These are phyloP conservation scores for Mesembryanthemum crystallinum DNA, from an alignment of 148 eudicot species.

Conservation along the genomic window DNA sequence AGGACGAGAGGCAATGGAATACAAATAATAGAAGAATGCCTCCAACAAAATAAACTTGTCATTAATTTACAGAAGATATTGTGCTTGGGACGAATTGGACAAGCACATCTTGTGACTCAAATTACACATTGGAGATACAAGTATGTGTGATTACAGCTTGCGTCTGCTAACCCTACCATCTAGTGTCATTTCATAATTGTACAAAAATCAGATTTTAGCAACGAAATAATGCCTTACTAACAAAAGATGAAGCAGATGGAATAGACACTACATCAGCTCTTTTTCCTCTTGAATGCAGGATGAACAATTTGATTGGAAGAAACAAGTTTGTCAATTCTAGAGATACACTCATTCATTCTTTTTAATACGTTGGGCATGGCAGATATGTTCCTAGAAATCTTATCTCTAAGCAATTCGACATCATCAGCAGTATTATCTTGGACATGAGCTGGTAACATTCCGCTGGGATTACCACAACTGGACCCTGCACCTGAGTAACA, in stretches of 20 bases:
- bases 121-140: slow-evolving; percentile 29
- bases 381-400: slow-evolving; percentile 57
- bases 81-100: slow-evolving; percentile 11
- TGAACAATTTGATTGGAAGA: slow-evolving; percentile 44
- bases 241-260: slow-evolving; percentile 13
- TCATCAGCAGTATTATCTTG: slow-evolving; percentile 39
- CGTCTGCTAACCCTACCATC: slow-evolving; percentile 21
- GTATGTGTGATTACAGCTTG: slow-evolving; percentile 22
- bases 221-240: slow-evolving; percentile 17
- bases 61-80: slow-evolving; percentile 18
- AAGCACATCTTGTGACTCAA: slow-evolving; percentile 22
- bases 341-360: slow-evolving; percentile 67
- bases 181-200: slow-evolving; percentile 25
- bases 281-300: slow-evolving; percentile 69
- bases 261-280: slow-evolving; percentile 26
- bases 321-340: slow-evolving; percentile 51
- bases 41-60: neutral
- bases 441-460: slow-evolving; percentile 24
- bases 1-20: neutral
- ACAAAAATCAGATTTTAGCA: slow-evolving; percentile 23
- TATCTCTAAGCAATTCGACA: slow-evolving; percentile 51
- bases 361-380: slow-evolving; percentile 56
- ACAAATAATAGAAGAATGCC: neutral
- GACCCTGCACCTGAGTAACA: slow-evolving; percentile 30
- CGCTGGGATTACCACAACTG: slow-evolving; percentile 22